Conservation (phyloP, 305 asterid species). For the Solanum hybrid region DNA sequence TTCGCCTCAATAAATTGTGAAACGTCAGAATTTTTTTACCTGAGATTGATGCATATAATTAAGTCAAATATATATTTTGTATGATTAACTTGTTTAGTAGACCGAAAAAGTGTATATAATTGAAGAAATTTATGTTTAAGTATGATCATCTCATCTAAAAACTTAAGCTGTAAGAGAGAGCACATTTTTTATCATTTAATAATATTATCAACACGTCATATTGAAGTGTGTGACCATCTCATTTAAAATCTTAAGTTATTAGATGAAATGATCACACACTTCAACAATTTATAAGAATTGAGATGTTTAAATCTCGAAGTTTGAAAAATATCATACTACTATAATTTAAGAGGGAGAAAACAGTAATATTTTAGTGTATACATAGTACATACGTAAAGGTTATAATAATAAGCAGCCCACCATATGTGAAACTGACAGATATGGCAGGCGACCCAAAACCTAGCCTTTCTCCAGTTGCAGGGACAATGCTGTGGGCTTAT, state of each 20-base stretch:
- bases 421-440: slow-evolving; percentile 30
- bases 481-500: slow-evolving; percentile 13
- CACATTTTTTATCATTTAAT: too few relatives aligned
- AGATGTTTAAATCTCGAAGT: neutral
- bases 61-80: neutral
- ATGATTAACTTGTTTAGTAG: neutral
- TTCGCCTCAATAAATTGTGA: neutral
- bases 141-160: too few relatives aligned
- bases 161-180: too few relatives aligned
- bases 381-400: neutral
- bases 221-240: too few relatives aligned
- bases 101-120: neutral
- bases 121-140: neutral
- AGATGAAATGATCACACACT: too few relatives aligned
- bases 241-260: too few relatives aligned
- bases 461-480: slow-evolving; percentile 17
- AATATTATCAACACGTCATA: too few relatives aligned
- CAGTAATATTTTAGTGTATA: neutral
- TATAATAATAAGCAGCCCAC: slow-evolving; percentile 1
- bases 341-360: neutral
- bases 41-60: neutral
- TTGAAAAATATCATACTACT: neutral
- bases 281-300: neutral
- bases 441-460: slow-evolving; percentile 14
- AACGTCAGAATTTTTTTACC: fast-evolving